Base-by-base conservation (phyloP, 805 yeast species). In the Yamadazyma phyllophila region DNA sequence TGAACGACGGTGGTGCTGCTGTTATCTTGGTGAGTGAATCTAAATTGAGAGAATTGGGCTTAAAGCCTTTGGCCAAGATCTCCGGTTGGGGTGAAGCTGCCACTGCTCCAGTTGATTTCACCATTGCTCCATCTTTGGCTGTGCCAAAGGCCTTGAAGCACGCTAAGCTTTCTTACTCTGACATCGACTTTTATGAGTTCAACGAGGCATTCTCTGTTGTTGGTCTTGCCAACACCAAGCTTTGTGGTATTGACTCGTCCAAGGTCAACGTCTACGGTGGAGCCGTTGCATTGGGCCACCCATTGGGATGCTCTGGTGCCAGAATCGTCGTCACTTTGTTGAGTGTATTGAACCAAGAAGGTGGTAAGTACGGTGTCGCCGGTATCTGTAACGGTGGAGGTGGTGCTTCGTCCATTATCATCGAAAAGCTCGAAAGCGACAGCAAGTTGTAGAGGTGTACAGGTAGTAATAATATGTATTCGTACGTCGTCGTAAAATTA, bases 351-450 rank as follows among this genome's bases (percentile, higher is more conserved):
- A 55, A 69, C 32, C 97, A 92, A 73, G 98, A 94, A 76, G 73
- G 71, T 49, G 76, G 76, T 51, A 88, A 85, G 73, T 67, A 83
- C 56, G 99, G 99, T 66, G 89, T 82, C 55, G 97, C 97, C 59
- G 97, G 89, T 66, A 85, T 94, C 63, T 94, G 99, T 79, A 94
- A 94, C 69, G 99, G 99, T 76, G 99, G 99, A 61, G 99, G 99
- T 66, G 99, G 99, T 65, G 98, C 97, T 41, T 85, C 96, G 46
- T 84, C 98, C 20, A 75, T 94, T 59, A 88, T 94, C 50, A 80
- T 94, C 59, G 96, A 91, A 74, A 81, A 75, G 59, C 60, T 81
- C 36, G 71, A 63, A 34, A 53, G 53, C 39, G 70, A 65, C 43
- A 57, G 62, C 42, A 69, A 70, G 57, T 68, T 71, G 58, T 71